Percentiles rank a stretch among this genome's conserved stretches.
phyloP scores from a whole-genome alignment of 148 eudicot species.

The Arctostaphylos glauca region DNA sequence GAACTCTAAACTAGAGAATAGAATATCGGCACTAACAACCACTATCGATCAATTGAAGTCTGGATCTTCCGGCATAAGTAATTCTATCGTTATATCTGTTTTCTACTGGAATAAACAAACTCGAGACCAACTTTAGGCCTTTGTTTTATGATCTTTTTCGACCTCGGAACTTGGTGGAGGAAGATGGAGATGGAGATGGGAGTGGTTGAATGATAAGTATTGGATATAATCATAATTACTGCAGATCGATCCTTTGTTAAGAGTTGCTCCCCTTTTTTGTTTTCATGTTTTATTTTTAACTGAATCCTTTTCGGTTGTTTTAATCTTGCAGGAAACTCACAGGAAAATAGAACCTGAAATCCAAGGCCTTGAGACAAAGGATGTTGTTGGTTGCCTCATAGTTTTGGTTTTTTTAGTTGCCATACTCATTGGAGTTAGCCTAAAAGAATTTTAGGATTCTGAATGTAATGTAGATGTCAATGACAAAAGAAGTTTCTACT shows the following conservation, averaged over 20 bases:
- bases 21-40: background rate
- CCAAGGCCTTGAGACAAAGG: background rate
- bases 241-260: background rate
- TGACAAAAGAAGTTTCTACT: too few relatives aligned
- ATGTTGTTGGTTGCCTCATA: background rate
- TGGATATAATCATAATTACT: background rate
- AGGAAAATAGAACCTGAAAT: background rate
- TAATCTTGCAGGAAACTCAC: background rate
- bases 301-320: background rate
- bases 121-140: background rate
- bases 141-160: background rate
- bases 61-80: background rate
- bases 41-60: background rate
- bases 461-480: too few relatives aligned
- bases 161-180: too few relatives aligned
- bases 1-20: constrained; percentile 5
- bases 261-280: background rate
- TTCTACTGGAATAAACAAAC: background rate
- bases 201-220: background rate
- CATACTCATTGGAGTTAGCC: background rate
- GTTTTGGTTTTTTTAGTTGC: background rate
- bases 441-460: background rate
- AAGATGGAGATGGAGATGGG: too few relatives aligned
- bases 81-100: background rate
- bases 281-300: background rate